Percentiles rank a stretch among this genome's conserved stretches.
These are phyloP conservation scores for Chondrus crispus DNA, from an alignment of 23 red algal species.

Conservation along the genomic window DNA sequence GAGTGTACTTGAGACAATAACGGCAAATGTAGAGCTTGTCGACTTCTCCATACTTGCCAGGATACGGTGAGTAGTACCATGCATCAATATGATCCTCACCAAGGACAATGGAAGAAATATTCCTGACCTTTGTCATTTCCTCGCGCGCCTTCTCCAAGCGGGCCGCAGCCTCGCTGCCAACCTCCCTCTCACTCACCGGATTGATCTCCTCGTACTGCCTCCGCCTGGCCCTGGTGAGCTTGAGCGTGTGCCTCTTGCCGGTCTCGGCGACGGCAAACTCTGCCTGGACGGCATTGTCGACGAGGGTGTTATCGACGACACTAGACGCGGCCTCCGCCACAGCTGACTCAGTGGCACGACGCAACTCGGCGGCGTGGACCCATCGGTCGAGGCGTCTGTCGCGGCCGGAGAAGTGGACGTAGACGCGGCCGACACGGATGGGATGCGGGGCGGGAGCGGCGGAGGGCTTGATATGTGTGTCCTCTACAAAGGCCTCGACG, in stretches of 20 bases:
- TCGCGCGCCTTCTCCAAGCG: constrained; percentile 32
- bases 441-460: constrained; percentile 1
- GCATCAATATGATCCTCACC: constrained; percentile 65
- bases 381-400: constrained; percentile 81
- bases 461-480: background rate
- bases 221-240: constrained; percentile 20
- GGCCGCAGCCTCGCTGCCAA: constrained; percentile 1
- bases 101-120: constrained; percentile 66
- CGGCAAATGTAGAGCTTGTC: constrained; percentile 65
- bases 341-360: background rate
- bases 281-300: background rate
- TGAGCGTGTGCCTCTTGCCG: background rate
- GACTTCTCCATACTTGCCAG: constrained; percentile 18
- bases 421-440: constrained; percentile 17
- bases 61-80: constrained; percentile 82
- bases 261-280: background rate
- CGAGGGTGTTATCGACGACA: background rate
- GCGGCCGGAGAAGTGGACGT: constrained; percentile 64
- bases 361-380: constrained; percentile 37
- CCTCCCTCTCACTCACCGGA: constrained; percentile 35
- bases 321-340: background rate
- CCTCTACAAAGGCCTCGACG: no score
- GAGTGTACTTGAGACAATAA: constrained; percentile 61
- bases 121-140: constrained; percentile 64
- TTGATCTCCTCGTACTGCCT: constrained; percentile 55